Conservation (phyloP, 352 stramenopile species). For the Globisporangium orthogonon region DNA sequence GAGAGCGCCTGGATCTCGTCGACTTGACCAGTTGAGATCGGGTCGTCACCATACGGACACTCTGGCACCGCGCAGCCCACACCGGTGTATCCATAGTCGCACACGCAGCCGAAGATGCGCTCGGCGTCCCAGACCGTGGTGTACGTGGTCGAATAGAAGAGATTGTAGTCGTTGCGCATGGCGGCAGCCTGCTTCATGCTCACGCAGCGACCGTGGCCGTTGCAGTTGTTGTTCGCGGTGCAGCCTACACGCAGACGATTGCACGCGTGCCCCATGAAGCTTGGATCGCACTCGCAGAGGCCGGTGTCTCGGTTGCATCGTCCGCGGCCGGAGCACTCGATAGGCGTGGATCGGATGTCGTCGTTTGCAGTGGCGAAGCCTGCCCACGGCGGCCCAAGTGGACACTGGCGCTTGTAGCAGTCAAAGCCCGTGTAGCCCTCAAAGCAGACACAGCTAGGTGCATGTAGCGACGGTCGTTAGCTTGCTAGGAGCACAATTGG, state of each 20-base stretch:
- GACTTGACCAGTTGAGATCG: constrained; percentile 57
- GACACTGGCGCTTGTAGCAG: constrained; percentile 76
- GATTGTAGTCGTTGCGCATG: constrained; percentile 54
- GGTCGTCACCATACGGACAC: constrained; percentile 87
- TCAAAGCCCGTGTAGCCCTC: constrained; percentile 84
- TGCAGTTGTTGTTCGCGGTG: constrained; percentile 62
- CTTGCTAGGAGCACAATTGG: background rate
- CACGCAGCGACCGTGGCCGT: constrained; percentile 84
- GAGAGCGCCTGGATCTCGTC: constrained; percentile 78
- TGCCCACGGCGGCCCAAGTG: constrained; percentile 53
- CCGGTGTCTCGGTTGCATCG: constrained; percentile 70
- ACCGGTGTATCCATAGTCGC: constrained; percentile 86
- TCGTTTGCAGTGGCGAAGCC: constrained; percentile 43
- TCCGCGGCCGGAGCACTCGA: constrained; percentile 73
- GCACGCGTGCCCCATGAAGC: constrained; percentile 68
- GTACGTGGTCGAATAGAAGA: constrained; percentile 53
- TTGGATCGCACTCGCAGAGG: constrained; percentile 71
- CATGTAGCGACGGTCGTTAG: background rate
- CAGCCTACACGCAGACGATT: constrained; percentile 53
- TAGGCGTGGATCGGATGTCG: constrained; percentile 26
- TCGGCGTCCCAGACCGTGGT: constrained; percentile 77
- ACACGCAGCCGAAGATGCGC: constrained; percentile 82
- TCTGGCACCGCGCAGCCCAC: constrained; percentile 77
- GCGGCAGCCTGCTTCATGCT: constrained; percentile 55
- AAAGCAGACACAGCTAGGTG: constrained; percentile 78